Evolutionary conservation across 2,329 filamentous ascomycete genomes (phyloP).

Genomic region (Bretziella fagacearum): DNA sequence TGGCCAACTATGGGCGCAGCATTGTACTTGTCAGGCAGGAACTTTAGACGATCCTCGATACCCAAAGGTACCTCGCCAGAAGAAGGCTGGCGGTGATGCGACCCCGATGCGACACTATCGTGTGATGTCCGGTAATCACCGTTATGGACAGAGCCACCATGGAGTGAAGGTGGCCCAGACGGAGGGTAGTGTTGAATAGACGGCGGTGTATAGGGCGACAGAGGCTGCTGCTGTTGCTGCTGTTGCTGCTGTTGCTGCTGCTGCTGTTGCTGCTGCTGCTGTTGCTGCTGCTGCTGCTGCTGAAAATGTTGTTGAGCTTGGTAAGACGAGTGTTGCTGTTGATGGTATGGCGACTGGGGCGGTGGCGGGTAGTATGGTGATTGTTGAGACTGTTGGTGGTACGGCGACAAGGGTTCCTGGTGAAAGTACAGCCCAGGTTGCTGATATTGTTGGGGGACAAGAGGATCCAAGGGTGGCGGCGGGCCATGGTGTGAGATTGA

Average conservation of each 20-base stretch:
- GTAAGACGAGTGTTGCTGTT: background rate
- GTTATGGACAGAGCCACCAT: conserved; percentile 4
- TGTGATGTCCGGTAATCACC: conserved; percentile 2
- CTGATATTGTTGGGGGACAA: background rate
- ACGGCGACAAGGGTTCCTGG: too few species aligned
- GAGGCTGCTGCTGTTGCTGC: background rate
- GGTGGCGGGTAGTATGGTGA: conserved; percentile 2
- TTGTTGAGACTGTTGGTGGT: background rate
- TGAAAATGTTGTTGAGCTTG: too few species aligned
- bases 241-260: background rate
- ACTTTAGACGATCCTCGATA: conserved; percentile 26
- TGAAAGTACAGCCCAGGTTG: background rate
- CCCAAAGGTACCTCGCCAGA: background rate
- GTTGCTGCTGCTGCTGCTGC: too few species aligned
- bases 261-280: background rate
- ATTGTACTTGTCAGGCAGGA: conserved; percentile 33
- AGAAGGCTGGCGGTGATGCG: background rate
- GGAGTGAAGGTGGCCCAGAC: background rate
- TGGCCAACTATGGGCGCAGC: background rate
- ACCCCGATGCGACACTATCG: background rate
- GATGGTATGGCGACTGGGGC: background rate
- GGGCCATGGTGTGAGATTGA: background rate
- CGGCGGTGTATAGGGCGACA: background rate
- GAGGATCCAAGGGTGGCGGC: background rate
- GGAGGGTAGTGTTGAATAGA: background rate